These are phyloP conservation scores for Pleurotus pulmonarius DNA, from an alignment of 768 basidiomycete genomes.

Conservation along the genomic window DNA sequence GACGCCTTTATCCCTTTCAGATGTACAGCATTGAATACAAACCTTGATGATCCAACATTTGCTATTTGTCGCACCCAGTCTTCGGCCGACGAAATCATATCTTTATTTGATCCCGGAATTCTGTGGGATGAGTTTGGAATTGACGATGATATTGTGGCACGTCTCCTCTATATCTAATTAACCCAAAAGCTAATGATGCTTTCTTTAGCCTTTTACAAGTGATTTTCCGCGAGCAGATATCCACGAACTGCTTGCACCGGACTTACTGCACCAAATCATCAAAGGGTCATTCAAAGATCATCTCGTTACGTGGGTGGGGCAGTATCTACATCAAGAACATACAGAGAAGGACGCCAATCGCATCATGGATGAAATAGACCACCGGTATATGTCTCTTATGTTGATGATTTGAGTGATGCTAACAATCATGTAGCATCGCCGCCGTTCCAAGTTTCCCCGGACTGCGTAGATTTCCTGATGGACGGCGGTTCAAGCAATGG, in stretches of 20 bases:
- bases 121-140: constrained; percentile 31
- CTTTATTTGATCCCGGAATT: constrained; percentile 12
- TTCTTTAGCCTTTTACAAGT: constrained; percentile 29
- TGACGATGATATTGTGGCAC: constrained; percentile 25
- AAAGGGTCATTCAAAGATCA: constrained; percentile 36
- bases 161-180: constrained; percentile 6
- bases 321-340: constrained; percentile 19
- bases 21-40: constrained; percentile 16
- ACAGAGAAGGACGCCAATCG: constrained; percentile 10
- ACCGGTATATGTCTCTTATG: background rate
- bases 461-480: constrained; percentile 8
- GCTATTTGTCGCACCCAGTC: constrained; percentile 11
- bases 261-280: constrained; percentile 31
- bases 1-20: constrained; percentile 12
- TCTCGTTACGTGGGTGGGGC: constrained; percentile 26
- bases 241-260: constrained; percentile 25
- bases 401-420: background rate
- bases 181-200: background rate
- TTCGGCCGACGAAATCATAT: constrained; percentile 17
- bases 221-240: constrained; percentile 30
- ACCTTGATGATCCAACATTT: constrained; percentile 20
- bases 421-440: constrained; percentile 5
- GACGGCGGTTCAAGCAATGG: constrained; percentile 11
- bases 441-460: constrained; percentile 5
- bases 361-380: constrained; percentile 15